Conservation (phyloP, 75 land plant genomes). For the Chamaecyparis obtusa region DNA sequence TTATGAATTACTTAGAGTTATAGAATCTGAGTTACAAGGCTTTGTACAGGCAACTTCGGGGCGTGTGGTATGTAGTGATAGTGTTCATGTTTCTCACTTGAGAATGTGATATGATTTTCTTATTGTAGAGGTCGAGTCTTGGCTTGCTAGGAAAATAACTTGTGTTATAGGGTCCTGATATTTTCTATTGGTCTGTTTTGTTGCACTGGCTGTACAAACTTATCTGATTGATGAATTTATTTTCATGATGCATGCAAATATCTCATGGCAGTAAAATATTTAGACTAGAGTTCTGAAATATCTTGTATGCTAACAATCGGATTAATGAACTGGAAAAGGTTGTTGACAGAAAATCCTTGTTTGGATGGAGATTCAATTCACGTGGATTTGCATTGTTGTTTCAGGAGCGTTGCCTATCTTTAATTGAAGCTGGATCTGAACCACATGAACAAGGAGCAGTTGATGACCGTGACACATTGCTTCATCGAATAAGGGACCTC, state of each 20-base stretch:
- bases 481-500: constrained; percentile 93
- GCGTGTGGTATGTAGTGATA: constrained; percentile 64
- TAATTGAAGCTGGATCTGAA: constrained; percentile 88
- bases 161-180: background rate
- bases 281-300: background rate
- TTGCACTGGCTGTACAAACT: background rate
- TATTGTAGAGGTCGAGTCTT: background rate
- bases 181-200: background rate
- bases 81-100: background rate
- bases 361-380: background rate
- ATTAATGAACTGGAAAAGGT: background rate
- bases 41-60: constrained; percentile 64
- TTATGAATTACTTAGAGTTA: constrained; percentile 75
- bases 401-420: constrained; percentile 75
- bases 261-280: background rate
- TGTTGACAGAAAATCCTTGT: background rate
- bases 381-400: background rate
- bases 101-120: background rate
- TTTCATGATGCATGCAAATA: background rate
- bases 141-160: background rate
- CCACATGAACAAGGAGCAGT: constrained; percentile 98
- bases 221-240: background rate
- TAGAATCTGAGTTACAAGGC: constrained; percentile 83
- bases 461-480: constrained; percentile 90
- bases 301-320: background rate